phyloP scores from a whole-genome alignment of 768 basidiomycete genomes.

The Galerina sulciceps region DNA sequence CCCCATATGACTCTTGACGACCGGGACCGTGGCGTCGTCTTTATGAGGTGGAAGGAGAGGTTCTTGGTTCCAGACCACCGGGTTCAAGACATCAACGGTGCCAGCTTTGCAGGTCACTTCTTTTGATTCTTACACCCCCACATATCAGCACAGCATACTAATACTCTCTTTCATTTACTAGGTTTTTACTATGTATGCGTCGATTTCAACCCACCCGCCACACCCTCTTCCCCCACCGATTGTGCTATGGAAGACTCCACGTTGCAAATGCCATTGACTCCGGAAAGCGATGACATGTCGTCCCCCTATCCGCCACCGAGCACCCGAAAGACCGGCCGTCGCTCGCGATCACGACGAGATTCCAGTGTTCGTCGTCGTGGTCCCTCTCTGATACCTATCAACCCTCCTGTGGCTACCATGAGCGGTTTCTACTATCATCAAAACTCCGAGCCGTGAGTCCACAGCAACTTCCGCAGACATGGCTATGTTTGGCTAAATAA shows the following conservation, averaged over 20 bases:
- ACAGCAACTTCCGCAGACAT: background rate
- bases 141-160: slow-evolving; percentile 4
- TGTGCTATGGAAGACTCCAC: slow-evolving; percentile 11
- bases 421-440: slow-evolving; percentile 93
- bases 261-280: slow-evolving; percentile 37
- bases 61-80: slow-evolving; percentile 96
- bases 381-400: slow-evolving; percentile 50
- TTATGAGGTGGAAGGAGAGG: slow-evolving; percentile 97
- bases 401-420: slow-evolving; percentile 71
- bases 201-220: slow-evolving; percentile 77
- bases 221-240: slow-evolving; percentile 35
- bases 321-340: slow-evolving; percentile 31
- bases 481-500: slow-evolving; percentile 8
- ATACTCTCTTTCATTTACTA: slow-evolving; percentile 30
- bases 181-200: slow-evolving; percentile 97
- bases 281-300: slow-evolving; percentile 25
- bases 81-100: slow-evolving; percentile 92
- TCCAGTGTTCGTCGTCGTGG: slow-evolving; percentile 54
- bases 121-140: slow-evolving; percentile 2
- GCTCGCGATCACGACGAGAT: slow-evolving; percentile 44
- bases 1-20: slow-evolving; percentile 81
- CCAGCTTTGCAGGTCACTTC: slow-evolving; percentile 87
- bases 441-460: slow-evolving; percentile 87
- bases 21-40: slow-evolving; percentile 79
- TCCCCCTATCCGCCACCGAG: slow-evolving; percentile 22